Evolutionary conservation across 2,329 filamentous ascomycete species (phyloP), one percentile per base, ranked within the genome.

Genomic region (Verticillium zaregamsianum): DNA sequence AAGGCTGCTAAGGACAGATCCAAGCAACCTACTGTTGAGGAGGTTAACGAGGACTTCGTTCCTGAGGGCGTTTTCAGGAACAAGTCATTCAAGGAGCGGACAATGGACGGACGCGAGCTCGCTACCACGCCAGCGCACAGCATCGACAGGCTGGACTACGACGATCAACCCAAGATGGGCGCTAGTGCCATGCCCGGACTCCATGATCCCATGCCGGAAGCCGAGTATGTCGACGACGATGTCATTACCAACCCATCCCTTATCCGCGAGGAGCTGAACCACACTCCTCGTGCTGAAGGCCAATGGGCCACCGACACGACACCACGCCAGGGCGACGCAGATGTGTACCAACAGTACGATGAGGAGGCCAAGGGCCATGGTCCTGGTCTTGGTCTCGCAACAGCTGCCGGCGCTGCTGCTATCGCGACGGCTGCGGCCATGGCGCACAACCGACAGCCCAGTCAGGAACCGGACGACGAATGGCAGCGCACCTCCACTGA

Each of bases 241-340:
- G 83, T 92, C 17, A 89, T 86, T 55, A 96, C 93, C 20, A 96
- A 96, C 70, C 92, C 92, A 3, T 97, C 93, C 0, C 82, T 93
- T 58, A 87, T 96, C 49, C 85, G 93, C 66, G 92, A 90, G 20
- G 58, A 59, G 28, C 32, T 54, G n/a, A 54, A 59, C 45, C 58
- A 45, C 2, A 55, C 28, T 6, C 45, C 58, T 37, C 58, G 58
- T 15, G 58, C 28, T 7, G 58, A 59, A 32, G 68, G 66, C 11
- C 67, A 73, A 57, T 77, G 73, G 71, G 66, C 69, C 12, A 68
- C 65, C 49, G 69, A 71, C 25, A 64, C 66, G 32, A 74, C 73
- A 2, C 73, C 76, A 15, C 74, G 73, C 15, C 74, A 74, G 32
- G 69, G 72, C 33, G 67, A 68, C 31, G 59, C 65, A 23, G 64